Percentiles rank a stretch among this genome's conserved stretches.
phyloP scores from a whole-genome alignment of 129 eudicot genomes.

The Helianthus annuus region DNA sequence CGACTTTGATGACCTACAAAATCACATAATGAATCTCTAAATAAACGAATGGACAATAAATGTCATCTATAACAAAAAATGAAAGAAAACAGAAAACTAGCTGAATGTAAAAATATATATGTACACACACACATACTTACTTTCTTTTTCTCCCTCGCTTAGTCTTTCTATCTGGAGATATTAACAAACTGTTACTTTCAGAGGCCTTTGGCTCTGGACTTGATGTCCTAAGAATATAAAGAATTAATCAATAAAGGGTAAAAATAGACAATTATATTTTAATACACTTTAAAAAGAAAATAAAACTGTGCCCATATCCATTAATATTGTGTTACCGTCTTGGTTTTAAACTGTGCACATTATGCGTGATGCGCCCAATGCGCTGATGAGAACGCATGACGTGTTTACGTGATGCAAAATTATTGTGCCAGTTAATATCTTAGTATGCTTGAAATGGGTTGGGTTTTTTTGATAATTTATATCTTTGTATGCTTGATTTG shows the following conservation, averaged over 20 bases:
- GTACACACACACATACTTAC: constrained; percentile 32
- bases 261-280: background rate
- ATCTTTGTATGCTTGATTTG: no score
- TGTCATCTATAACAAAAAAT: constrained; percentile 3
- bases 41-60: background rate
- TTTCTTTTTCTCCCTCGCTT: constrained; percentile 52
- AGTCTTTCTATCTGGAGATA: constrained; percentile 23
- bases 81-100: background rate
- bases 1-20: constrained; percentile 37
- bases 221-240: constrained; percentile 34
- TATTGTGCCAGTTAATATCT: no score
- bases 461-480: no score
- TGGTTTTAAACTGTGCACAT: no score
- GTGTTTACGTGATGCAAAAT: no score
- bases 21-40: constrained; percentile 14
- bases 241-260: background rate
- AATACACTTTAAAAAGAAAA: background rate
- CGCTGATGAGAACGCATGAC: no score
- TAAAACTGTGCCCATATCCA: background rate
- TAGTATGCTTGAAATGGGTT: no score
- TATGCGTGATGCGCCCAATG: no score
- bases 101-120: background rate
- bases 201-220: constrained; percentile 33
- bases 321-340: no score
- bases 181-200: constrained; percentile 34